These are phyloP conservation scores for Trifolium subterraneum DNA, from an alignment of 306 rosid genomes.

Conservation along the genomic window DNA sequence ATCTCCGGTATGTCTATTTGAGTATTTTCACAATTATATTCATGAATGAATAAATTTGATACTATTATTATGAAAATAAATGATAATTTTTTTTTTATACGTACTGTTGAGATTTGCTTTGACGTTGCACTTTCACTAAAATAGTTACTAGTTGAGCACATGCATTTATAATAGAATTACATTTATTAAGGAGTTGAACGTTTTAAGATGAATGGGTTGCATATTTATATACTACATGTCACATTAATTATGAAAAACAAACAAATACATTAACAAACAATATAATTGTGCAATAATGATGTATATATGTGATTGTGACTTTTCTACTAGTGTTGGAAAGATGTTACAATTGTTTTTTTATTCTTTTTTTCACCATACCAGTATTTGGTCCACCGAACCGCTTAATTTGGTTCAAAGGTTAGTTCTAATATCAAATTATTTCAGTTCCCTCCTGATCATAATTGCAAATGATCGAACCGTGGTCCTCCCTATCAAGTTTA, in stretches of 20 bases:
- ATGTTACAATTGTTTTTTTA: neutral
- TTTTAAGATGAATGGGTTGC: neutral
- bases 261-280: no score
- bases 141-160: neutral
- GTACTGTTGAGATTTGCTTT: neutral
- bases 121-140: neutral
- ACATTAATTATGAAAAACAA: no score
- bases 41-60: neutral
- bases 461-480: no score
- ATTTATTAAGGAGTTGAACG: neutral
- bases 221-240: no score
- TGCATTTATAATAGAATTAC: neutral
- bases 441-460: no score
- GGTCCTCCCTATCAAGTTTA: no score
- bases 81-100: no score
- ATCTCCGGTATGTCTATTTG: neutral
- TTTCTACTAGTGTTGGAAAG: constrained; percentile 10
- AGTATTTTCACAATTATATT: neutral
- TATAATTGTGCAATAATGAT: constrained; percentile 29
- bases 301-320: constrained; percentile 23
- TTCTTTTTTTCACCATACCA: no score
- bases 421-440: no score
- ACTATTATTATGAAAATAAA: no score
- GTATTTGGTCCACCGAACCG: no score
- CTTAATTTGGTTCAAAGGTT: no score